Conservation (phyloP, 352 stramenopile genomes). For the Globisporangium echinulatum region DNA sequence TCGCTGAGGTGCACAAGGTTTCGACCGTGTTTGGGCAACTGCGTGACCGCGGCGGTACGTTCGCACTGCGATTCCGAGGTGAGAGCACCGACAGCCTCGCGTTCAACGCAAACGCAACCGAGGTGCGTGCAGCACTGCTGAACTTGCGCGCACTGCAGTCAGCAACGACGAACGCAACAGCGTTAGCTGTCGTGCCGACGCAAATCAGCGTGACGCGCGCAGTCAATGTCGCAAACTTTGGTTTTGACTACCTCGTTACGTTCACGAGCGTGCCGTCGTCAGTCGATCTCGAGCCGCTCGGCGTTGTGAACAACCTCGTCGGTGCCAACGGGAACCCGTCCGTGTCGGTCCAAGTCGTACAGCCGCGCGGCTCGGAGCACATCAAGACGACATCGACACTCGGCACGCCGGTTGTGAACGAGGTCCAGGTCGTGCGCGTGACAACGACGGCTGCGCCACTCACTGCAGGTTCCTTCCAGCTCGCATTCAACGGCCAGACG, state of each 20-base stretch:
- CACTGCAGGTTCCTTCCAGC: conserved; percentile 50
- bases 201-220: conserved; percentile 45
- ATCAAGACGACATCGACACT: conserved; percentile 60
- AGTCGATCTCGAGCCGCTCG: conserved; percentile 26
- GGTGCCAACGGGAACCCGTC: conserved; percentile 37
- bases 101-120: conserved; percentile 72
- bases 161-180: conserved; percentile 5
- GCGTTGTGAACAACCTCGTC: conserved; percentile 62
- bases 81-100: conserved; percentile 57
- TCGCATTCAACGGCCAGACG: conserved; percentile 59
- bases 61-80: conserved; percentile 64
- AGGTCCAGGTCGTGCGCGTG: conserved; percentile 60
- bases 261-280: conserved; percentile 37
- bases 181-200: conserved; percentile 1
- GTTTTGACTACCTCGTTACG: conserved; percentile 74
- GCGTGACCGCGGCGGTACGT: conserved; percentile 72
- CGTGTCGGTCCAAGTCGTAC: conserved; percentile 19
- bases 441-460: conserved; percentile 27
- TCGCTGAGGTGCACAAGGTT: conserved; percentile 79
- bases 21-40: conserved; percentile 68
- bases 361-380: conserved; percentile 45
- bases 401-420: conserved; percentile 55
- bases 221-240: conserved; percentile 42
- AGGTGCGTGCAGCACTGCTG: conserved; percentile 65
- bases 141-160: conserved; percentile 36